phyloP scores from a whole-genome alignment of 768 basidiomycete species.

The Boletellus ananas region DNA sequence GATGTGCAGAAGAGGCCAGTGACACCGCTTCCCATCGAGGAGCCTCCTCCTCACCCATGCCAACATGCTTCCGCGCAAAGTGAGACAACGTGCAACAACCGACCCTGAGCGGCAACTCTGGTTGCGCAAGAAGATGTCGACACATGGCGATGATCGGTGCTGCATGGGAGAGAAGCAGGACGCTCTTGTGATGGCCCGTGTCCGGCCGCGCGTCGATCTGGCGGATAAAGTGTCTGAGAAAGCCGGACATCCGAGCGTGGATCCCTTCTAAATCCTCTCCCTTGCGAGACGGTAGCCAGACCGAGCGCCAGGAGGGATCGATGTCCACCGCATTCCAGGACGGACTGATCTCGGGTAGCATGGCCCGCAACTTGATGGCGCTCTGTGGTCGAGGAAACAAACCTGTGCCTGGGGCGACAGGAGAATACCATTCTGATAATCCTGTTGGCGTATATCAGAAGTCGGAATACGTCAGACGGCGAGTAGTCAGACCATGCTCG shows the following conservation, averaged over 20 bases:
- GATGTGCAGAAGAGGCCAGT: slow-evolving; percentile 55
- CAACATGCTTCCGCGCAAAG: slow-evolving; percentile 37
- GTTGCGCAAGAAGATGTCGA: slow-evolving; percentile 53
- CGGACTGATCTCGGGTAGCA: slow-evolving; percentile 60
- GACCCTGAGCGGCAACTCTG: slow-evolving; percentile 50
- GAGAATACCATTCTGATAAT: slow-evolving; percentile 77
- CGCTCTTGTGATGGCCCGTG: slow-evolving; percentile 39
- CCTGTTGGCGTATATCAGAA: slow-evolving; percentile 35
- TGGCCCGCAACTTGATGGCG: slow-evolving; percentile 48
- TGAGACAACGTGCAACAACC: slow-evolving; percentile 77
- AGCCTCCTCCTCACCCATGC: slow-evolving; percentile 31
- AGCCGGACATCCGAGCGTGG: slow-evolving; percentile 55
- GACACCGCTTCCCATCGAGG: slow-evolving; percentile 42
- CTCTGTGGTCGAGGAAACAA: slow-evolving; percentile 71
- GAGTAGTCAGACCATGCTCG: slow-evolving; percentile 59
- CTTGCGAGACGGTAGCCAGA: slow-evolving; percentile 67
- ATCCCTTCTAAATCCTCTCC: slow-evolving; percentile 66
- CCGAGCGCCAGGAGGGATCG: slow-evolving; percentile 57
- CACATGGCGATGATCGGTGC: slow-evolving; percentile 69
- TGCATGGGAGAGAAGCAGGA: slow-evolving; percentile 71
- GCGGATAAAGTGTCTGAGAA: slow-evolving; percentile 49
- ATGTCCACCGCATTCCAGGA: slow-evolving; percentile 58
- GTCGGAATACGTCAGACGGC: slow-evolving; percentile 7
- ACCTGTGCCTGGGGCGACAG: slow-evolving; percentile 59
- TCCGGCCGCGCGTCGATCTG: slow-evolving; percentile 45